These are phyloP conservation scores for Macaranga tanarius DNA, from an alignment of 441 rosid species.

Conservation along the genomic window DNA sequence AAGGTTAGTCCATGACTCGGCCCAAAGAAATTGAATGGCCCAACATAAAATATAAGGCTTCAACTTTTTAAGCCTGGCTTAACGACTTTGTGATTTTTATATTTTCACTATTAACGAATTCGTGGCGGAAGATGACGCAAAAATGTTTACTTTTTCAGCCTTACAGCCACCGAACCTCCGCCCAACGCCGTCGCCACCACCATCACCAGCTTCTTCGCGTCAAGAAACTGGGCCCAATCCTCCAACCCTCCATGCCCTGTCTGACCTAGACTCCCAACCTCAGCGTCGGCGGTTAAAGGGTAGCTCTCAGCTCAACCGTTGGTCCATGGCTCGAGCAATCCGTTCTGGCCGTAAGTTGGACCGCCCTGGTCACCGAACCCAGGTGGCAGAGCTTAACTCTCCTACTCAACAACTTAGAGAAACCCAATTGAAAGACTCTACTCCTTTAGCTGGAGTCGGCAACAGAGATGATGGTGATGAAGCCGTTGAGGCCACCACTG, in stretches of 20 bases:
- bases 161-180: conserved; percentile 36
- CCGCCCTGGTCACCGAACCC: conserved; percentile 37
- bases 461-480: conserved; percentile 38
- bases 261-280: conserved; percentile 36
- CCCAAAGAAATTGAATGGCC: no score
- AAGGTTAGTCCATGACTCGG: no score
- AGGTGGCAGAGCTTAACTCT: conserved; percentile 22
- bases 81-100: no score
- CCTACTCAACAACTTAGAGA: conserved; percentile 23
- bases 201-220: conserved; percentile 18
- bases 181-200: conserved; percentile 9
- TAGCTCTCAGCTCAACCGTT: conserved; percentile 73
- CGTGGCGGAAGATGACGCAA: no score
- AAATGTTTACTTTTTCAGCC: conserved; percentile 41
- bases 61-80: no score
- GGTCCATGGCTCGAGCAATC: conserved; percentile 82
- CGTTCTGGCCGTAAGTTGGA: conserved; percentile 67
- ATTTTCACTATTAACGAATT: no score
- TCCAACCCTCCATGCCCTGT: conserved; percentile 6
- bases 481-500: conserved; percentile 27
- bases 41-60: no score
- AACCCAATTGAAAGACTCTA: conserved; percentile 16
- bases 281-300: conserved; percentile 52
- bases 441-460: background rate
- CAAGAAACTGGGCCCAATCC: conserved; percentile 13